A percentile compares a stretch with the other conserved stretches of the same genome.
Evolutionary conservation across 768 basidiomycete species (phyloP).

Genomic region (Strobilomyces dryophilus): DNA sequence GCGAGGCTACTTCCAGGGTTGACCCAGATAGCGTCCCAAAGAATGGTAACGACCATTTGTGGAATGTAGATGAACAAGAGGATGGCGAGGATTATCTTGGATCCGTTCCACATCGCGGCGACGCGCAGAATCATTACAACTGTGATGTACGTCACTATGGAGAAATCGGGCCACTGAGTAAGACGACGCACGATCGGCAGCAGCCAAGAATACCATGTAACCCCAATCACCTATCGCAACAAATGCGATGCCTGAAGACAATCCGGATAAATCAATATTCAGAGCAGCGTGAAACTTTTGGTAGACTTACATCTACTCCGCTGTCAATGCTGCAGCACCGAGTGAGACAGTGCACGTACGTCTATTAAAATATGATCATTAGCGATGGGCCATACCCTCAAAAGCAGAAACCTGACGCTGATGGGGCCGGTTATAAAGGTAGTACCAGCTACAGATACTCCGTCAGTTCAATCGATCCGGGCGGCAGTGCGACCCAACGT

Average conservation of each 20-base stretch:
- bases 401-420: slow-evolving; percentile 1
- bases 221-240: slow-evolving; percentile 2
- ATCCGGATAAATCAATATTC: not conserved
- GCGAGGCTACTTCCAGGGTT: not conserved
- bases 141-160: not conserved
- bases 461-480: not conserved
- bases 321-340: not conserved
- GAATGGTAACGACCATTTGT: not conserved
- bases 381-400: not conserved
- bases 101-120: slow-evolving; percentile 11
- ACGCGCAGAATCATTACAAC: slow-evolving; percentile 21
- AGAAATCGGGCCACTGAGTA: not conserved
- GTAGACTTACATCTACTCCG: slow-evolving; percentile 5
- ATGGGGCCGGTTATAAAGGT: slow-evolving; percentile 4
- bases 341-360: not conserved
- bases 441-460: not conserved
- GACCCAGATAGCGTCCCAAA: not conserved
- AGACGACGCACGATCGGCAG: slow-evolving; percentile 13
- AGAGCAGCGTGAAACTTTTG: not conserved
- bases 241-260: not conserved
- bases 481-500: not conserved
- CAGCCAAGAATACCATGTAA: slow-evolving; percentile 10
- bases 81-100: slow-evolving; percentile 1
- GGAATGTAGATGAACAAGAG: slow-evolving; percentile 2
- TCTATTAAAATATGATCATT: not conserved